Evolutionary conservation across 192 early-diverging fungal species (phyloP).

Genomic region (Entomortierella lignicola): DNA sequence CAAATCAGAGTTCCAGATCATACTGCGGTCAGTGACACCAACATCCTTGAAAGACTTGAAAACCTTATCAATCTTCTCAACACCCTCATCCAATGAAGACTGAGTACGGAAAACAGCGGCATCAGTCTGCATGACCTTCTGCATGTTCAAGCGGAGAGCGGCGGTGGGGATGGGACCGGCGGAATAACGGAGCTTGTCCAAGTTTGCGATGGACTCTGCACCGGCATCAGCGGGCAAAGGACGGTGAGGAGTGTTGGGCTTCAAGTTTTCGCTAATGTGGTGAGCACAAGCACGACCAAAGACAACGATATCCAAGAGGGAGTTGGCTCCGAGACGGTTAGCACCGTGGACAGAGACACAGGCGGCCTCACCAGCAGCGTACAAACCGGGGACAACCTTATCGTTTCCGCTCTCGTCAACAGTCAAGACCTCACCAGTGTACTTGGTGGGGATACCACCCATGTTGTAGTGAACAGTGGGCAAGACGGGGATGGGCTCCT

Average conservation of each 20-base stretch:
- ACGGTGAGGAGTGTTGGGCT: conserved; percentile 88
- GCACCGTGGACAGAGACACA: conserved; percentile 99
- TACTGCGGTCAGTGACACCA: conserved; percentile 87
- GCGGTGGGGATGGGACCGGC: conserved; percentile 84
- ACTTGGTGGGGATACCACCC: conserved; percentile 98
- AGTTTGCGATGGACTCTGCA: conserved; percentile 89
- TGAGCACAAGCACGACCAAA: conserved; percentile 97
- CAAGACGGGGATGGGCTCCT: conserved; percentile 98
- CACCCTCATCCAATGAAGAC: conserved; percentile 87
- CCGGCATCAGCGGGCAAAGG: conserved; percentile 88
- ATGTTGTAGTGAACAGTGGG: conserved; percentile 99
- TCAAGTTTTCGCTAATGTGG: conserved; percentile 91
- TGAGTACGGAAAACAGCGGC: conserved; percentile 98
- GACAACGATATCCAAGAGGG: conserved; percentile 97
- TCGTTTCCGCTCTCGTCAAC: conserved; percentile 87
- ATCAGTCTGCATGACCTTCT: conserved; percentile 97
- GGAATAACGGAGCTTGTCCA: conserved; percentile 93
- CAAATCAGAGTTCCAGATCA: conserved; percentile 99
- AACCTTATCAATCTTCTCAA: conserved; percentile 86
- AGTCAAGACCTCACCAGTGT: conserved; percentile 95
- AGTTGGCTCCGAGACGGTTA: conserved; percentile 98
- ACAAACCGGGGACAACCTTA: conserved; percentile 94
- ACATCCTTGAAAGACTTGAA: conserved; percentile 84
- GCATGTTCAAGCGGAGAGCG: conserved; percentile 93
- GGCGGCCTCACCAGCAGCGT: conserved; percentile 98